Evolutionary conservation across 495 filamentous ascomycete genomes (phyloP), one percentile per base, ranked within the genome.

Genomic region (Eremomyces bilateralis): DNA sequence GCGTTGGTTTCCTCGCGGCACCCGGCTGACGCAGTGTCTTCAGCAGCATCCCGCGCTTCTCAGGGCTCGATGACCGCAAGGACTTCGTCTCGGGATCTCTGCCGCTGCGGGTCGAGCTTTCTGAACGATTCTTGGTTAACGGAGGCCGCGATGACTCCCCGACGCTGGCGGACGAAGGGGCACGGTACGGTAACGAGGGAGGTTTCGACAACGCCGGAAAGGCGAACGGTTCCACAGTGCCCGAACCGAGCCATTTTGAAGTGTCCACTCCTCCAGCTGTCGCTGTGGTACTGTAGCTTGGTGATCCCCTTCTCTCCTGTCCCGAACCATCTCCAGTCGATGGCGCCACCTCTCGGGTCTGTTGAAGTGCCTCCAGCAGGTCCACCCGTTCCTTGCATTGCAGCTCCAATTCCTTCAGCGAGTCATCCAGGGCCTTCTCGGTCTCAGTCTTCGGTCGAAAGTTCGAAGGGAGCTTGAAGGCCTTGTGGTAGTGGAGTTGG

Each of bases 361-460:
- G 53, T 3, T 68, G 65, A 34, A 95, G 61, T 17, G 84, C 76
- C 42, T 85, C 76, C 12, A 97, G 61, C 13, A 95, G 62, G 51
- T 88, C 82, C 32, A 93, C 80, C 31, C 80, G 69, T 56, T 95
- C 83, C 51, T 90, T 88, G 57, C 82, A 93, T 59, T 95, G 84
- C 46, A 83, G 50, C 49, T 94, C 82, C 49, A 97, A 67, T 37
- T 75, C 65, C 36, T 69, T 66, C 36, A 97, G 58, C 37, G 80
- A 84, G 20, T 84, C 78, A 31, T 80, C 66, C 29, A 95, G 58
- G 4, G 76, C 71, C 38, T 68, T 76, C 45, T 97, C 90, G 1
- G 83, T 90, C 55, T 92, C 84, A 35, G 70, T 71, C 42, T 69
- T 73, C 12, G 81, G 78, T 4, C 62, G 62, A 48, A 79, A 81